These are phyloP conservation scores for Mycena epipterygia DNA, from an alignment of 768 basidiomycete species.

Conservation along the genomic window DNA sequence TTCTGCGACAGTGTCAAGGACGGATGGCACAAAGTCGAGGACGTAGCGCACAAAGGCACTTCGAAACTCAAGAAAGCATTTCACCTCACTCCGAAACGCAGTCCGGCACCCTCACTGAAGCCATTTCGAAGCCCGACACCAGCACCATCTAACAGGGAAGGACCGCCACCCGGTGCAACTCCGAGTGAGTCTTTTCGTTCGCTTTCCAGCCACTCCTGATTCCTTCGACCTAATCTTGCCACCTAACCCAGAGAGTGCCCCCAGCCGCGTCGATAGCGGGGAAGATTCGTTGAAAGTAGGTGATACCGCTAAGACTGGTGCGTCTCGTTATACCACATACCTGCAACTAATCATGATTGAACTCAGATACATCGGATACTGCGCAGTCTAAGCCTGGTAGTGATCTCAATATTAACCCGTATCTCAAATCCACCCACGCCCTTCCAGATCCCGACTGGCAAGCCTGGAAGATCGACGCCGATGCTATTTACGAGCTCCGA, in stretches of 20 bases:
- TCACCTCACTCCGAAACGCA: background rate
- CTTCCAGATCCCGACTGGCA: conserved; percentile 14
- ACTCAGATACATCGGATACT: conserved; percentile 8
- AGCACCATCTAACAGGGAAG: background rate
- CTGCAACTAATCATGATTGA: conserved; percentile 5
- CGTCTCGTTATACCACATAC: conserved; percentile 15
- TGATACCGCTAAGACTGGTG: conserved; percentile 7
- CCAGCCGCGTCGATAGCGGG: background rate
- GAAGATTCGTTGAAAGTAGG: conserved; percentile 11
- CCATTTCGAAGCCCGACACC: conserved; percentile 15
- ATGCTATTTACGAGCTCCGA: conserved; percentile 11
- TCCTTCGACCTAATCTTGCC: conserved; percentile 4
- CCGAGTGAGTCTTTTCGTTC: conserved; percentile 12
- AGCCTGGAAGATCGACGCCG: conserved; percentile 22
- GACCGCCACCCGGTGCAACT: conserved; percentile 1
- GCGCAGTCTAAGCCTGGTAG: conserved; percentile 4
- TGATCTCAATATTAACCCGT: conserved; percentile 15
- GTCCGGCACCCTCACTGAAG: conserved; percentile 13
- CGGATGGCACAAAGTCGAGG: background rate
- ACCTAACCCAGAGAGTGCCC: background rate
- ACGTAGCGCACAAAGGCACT: background rate
- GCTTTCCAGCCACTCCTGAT: conserved; percentile 8
- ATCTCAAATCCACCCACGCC: conserved; percentile 18
- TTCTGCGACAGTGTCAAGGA: background rate
- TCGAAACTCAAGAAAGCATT: too few relatives aligned